Conservation (phyloP, 2,329 filamentous ascomycete species). For the Monosporascus sp. region DNA sequence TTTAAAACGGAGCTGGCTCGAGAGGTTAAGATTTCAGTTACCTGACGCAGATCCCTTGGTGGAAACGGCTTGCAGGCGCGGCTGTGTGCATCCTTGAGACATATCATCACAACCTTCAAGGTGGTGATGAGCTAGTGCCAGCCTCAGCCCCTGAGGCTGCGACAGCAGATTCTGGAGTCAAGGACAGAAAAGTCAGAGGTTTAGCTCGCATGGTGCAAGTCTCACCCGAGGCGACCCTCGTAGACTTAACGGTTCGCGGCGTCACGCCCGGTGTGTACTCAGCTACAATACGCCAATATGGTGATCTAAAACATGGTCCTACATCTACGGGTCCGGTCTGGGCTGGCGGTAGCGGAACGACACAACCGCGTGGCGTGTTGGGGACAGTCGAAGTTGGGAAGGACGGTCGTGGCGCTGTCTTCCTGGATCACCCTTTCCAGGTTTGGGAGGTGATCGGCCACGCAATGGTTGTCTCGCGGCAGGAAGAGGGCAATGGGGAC, state of each 20-base stretch:
- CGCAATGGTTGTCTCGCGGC: constrained; percentile 76
- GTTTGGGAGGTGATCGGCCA: constrained; percentile 97
- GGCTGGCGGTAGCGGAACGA: constrained; percentile 43
- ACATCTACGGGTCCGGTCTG: constrained; percentile 79
- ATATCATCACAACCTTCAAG: constrained; percentile 53
- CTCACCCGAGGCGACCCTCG: constrained; percentile 67
- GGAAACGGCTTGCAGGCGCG: constrained; percentile 47
- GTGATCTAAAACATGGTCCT: constrained; percentile 82
- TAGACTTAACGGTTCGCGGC: constrained; percentile 84
- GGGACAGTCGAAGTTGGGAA: constrained; percentile 71
- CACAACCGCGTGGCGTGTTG: constrained; percentile 51
- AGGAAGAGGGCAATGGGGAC: constrained; percentile 55
- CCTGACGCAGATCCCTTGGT: constrained; percentile 15
- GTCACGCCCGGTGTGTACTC: constrained; percentile 76
- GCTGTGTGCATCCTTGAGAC: constrained; percentile 97
- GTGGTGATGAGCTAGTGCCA: constrained; percentile 31
- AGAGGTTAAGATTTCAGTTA: constrained; percentile 5
- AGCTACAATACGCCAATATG: constrained; percentile 79
- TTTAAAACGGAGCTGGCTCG: not conserved
- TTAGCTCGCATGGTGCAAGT: constrained; percentile 93
- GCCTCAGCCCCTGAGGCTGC: constrained; percentile 32
- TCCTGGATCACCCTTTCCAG: constrained; percentile 76
- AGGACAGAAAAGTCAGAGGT: constrained; percentile 64
- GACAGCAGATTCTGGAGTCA: constrained; percentile 23
- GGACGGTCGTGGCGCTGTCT: constrained; percentile 71